Conservation (phyloP, 768 basidiomycete genomes). For the Mycena latifolia region DNA sequence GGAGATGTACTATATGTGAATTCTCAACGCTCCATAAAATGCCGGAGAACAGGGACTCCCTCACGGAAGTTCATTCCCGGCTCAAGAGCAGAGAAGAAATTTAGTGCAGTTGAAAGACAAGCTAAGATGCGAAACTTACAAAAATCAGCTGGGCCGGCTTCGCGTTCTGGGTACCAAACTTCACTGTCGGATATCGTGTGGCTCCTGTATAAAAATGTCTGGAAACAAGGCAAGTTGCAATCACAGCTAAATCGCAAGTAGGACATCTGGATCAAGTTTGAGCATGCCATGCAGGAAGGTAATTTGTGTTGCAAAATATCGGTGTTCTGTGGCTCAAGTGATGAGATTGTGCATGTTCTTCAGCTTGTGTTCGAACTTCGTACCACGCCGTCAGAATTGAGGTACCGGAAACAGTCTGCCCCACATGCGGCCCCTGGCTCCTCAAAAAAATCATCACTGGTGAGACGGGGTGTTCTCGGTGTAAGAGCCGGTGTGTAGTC, state of each 20-base stretch:
- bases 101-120: not conserved
- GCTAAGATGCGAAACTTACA: not conserved
- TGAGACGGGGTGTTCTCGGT: conserved; percentile 30
- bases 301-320: conserved; percentile 25
- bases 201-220: not conserved
- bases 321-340: not conserved
- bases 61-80: not conserved
- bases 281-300: conserved; percentile 51
- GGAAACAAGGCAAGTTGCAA: conserved; percentile 60
- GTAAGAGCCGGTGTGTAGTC: conserved; percentile 8
- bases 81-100: not conserved
- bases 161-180: not conserved
- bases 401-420: conserved; percentile 33
- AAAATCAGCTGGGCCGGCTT: not conserved
- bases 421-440: conserved; percentile 30
- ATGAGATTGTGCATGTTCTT: not conserved
- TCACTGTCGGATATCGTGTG: not conserved
- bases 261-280: conserved; percentile 56
- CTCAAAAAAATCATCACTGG: conserved; percentile 19
- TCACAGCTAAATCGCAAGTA: conserved; percentile 64
- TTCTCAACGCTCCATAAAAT: conserved; percentile 3
- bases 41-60: not conserved
- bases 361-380: not conserved
- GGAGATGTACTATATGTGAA: conserved; percentile 37
- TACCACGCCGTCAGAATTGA: conserved; percentile 17